Evolutionary conservation across 2,329 filamentous ascomycete genomes (phyloP), one percentile per base, ranked within the genome.

Genomic region (Fusarium buharicum): DNA sequence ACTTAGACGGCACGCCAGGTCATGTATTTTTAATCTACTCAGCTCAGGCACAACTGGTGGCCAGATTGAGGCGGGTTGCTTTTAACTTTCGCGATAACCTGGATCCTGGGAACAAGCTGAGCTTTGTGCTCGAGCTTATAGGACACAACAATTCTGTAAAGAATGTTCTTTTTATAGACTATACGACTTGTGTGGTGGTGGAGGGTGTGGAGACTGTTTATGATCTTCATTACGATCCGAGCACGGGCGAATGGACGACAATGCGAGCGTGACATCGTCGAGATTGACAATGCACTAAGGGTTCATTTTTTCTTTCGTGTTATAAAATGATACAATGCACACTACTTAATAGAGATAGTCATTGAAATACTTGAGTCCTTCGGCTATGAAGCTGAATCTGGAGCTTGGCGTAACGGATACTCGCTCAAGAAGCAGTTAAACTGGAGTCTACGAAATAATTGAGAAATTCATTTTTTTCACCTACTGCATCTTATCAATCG

Each of bases 111-210:
- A 59, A 64, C 4, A 27, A 67, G 4, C 45, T 79, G 17, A 74
- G 72, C n/a, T 62, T 81, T 1, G 75, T 78, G 18, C 63, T 82
- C 4, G 75, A 81, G 58, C 81, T 82, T 10, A 82, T 82, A 77
- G 78, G 80, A 0, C 74, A 82, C 47, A 82, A 81, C 27, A 72
- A n/a, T n/a, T n/a, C n/a, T n/a, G n/a, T n/a, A n/a, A 73, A 3
- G 79, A 82, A 59, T 0, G 77, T 76, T 33, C 43, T 81, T 1
- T 8, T 41, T 3, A 12, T 70, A 1, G 41, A 40, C 0, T 65
- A 65, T 4, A 14, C 18, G 6, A 20, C 59, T 2, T 20, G 43
- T 0, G 16, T 3, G 0, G 18, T 3, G 0, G 30, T 44, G 0
- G 24, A 37, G 1, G 49, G 18, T 10, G 0, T 1, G 2, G 45